Conservation (phyloP, 441 rosid species). For the Erodium trifolium region DNA sequence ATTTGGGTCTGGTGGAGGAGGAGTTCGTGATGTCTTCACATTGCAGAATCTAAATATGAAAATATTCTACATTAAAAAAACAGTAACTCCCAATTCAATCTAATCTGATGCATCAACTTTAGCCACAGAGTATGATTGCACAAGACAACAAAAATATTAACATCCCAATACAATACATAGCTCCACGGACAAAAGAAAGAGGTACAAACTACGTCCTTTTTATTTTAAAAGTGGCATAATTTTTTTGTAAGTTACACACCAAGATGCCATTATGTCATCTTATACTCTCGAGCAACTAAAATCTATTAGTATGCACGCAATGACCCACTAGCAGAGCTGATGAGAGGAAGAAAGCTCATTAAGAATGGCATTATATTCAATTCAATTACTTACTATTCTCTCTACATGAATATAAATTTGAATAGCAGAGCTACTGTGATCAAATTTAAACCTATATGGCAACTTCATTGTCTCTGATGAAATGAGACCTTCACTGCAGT, state of each 20-base stretch:
- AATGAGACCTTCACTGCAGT: not conserved
- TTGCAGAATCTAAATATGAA: constrained; percentile 62
- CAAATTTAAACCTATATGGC: not conserved
- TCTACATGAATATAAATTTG: not conserved
- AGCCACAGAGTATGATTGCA: not conserved
- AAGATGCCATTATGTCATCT: not conserved
- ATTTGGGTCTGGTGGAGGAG: constrained; percentile 84
- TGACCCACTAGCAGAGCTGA: not conserved
- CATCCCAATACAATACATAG: not conserved
- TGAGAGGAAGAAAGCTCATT: not conserved
- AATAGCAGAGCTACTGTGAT: not conserved
- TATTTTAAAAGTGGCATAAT: not conserved
- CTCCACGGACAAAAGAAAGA: not conserved
- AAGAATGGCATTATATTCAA: not conserved
- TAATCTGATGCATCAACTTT: constrained; percentile 2
- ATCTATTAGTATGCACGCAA: not conserved
- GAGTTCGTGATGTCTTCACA: constrained; percentile 93
- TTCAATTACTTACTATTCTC: not conserved
- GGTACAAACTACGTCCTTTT: not conserved
- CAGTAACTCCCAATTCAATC: not conserved
- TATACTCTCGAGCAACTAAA: not conserved
- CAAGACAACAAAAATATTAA: no score
- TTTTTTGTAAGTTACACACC: not conserved
- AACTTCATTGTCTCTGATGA: not conserved
- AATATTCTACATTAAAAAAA: not conserved